Base-by-base conservation (phyloP, 129 eudicot genomes). In the Chrysanthemum makinoi region DNA sequence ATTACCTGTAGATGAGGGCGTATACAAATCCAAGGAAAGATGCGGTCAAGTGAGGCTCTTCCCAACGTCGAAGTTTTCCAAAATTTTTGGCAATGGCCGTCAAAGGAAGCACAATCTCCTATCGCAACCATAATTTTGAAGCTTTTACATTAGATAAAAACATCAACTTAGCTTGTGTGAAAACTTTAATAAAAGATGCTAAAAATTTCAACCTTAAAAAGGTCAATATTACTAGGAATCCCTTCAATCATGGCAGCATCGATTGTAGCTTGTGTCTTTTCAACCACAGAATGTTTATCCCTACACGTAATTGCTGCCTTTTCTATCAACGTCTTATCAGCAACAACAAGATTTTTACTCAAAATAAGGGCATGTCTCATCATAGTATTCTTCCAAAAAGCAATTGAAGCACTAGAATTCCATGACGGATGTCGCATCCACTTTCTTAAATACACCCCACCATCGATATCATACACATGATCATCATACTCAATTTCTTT, bases 231-330 rank as follows among this genome's bases (percentile, higher is more conserved):
- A 79, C 92, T 89, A 30, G 98, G 98, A 71, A 94, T 94, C 71
- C 98, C 98, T 77, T 94, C 98, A 61, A 94, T 84, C 87, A 86
- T 94, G n/a, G 98, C 98, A 66, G 98, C 96, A 77, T 89, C 84
- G 16, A 94, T 94, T 20, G 98, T 94, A 24, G 98, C 98, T 76
- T 87, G 96, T 11, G 98, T 89, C 82, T 85, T 89, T 74, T 94
- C 95, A 49, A 83, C 96, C 67, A 76, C 90, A 14, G 74, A 55
- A 49, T 67, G 73, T 69, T 81, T 94, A 19, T 82, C 86, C 73
- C 93, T 81, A 75, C 95, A 94, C 6, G 72, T 82, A 74, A 51
- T 49, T 16, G 88, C 74, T 10, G 98, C 96, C 83, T 78, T 94
- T 69, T 89, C 88, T 6, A 85, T 82, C 90, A 89, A 85, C 12